These are phyloP conservation scores for Bothriochloa decipiens DNA, from an alignment of 176 grass and related monocot genomes.

Conservation along the genomic window DNA sequence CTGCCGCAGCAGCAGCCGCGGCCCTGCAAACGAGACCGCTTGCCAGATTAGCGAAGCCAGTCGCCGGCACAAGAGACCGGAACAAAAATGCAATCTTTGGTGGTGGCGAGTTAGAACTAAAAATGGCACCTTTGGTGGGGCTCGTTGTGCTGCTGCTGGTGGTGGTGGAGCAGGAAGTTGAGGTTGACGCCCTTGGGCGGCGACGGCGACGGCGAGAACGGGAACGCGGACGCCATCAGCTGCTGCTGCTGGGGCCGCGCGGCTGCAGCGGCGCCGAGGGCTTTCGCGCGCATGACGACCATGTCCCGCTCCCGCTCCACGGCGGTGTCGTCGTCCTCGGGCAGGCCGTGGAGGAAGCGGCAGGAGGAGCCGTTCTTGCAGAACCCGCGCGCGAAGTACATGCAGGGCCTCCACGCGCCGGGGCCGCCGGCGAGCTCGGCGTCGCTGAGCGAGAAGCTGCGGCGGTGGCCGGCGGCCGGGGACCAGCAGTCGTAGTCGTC, in stretches of 20 bases:
- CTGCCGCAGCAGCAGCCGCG: slow-evolving; percentile 35
- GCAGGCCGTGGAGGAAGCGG: slow-evolving; percentile 50
- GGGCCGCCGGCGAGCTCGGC: neutral
- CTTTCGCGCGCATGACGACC: slow-evolving; percentile 41
- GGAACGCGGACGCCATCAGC: slow-evolving; percentile 56
- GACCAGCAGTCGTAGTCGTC: slow-evolving; percentile 50
- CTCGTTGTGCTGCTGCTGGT: slow-evolving; percentile 42
- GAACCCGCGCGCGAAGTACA: slow-evolving; percentile 57
- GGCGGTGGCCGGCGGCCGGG: slow-evolving; percentile 23
- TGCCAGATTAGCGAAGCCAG: neutral
- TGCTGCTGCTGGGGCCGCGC: neutral
- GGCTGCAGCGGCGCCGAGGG: slow-evolving; percentile 8
- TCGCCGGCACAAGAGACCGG: neutral
- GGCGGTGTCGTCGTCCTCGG: slow-evolving; percentile 1
- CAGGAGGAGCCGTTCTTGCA: slow-evolving; percentile 59
- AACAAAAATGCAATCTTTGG: slow-evolving; percentile 20
- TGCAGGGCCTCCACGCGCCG: slow-evolving; percentile 50
- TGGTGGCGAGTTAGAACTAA: neutral
- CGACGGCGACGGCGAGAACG: slow-evolving; percentile 58
- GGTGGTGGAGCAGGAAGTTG: slow-evolving; percentile 58
- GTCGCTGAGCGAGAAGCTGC: slow-evolving; percentile 37
- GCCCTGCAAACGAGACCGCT: slow-evolving; percentile 14
- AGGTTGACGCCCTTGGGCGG: slow-evolving; percentile 43
- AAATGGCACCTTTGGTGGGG: slow-evolving; percentile 64
- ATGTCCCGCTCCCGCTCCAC: slow-evolving; percentile 60